Conservation (phyloP, 2,329 filamentous ascomycete genomes). For the Colletotrichum sp. region DNA sequence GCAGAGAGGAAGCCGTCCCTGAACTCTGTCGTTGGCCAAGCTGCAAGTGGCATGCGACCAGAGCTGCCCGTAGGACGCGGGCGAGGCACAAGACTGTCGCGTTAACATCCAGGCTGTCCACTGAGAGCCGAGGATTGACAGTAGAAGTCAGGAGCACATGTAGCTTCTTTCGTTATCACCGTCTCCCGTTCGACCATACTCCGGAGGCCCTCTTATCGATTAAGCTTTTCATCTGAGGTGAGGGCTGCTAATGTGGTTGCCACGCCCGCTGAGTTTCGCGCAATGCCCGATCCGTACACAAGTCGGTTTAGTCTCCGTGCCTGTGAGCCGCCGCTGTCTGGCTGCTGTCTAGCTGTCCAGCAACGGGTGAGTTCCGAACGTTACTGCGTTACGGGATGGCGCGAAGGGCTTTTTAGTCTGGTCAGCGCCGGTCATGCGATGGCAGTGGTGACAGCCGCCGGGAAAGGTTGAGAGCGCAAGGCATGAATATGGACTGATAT, state of each 20-base stretch:
- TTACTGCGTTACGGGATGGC: constrained; percentile 4
- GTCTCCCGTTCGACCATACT: background rate
- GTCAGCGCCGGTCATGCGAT: background rate
- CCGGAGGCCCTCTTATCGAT: background rate
- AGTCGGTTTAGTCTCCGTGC: constrained; percentile 6
- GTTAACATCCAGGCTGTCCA: background rate
- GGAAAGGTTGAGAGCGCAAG: background rate
- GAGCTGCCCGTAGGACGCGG: background rate
- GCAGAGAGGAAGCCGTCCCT: background rate
- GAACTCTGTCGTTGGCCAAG: background rate
- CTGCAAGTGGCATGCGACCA: constrained; percentile 9
- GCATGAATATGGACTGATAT: background rate
- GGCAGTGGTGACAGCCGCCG: background rate
- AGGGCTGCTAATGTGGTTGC: background rate
- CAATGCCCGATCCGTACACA: constrained; percentile 15
- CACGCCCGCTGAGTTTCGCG: constrained; percentile 12
- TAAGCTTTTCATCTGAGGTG: constrained; percentile 15
- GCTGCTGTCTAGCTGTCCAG: background rate
- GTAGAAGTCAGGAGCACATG: background rate
- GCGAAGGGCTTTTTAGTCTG: background rate
- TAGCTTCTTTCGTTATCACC: background rate
- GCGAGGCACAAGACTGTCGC: background rate
- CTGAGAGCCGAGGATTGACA: background rate
- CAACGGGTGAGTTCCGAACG: background rate
- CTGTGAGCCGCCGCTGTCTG: background rate